Evolutionary conservation across 78 protist species (phyloP), one percentile per base, ranked within the genome.

Genomic region (Anaeramoeba flamelloides): DNA sequence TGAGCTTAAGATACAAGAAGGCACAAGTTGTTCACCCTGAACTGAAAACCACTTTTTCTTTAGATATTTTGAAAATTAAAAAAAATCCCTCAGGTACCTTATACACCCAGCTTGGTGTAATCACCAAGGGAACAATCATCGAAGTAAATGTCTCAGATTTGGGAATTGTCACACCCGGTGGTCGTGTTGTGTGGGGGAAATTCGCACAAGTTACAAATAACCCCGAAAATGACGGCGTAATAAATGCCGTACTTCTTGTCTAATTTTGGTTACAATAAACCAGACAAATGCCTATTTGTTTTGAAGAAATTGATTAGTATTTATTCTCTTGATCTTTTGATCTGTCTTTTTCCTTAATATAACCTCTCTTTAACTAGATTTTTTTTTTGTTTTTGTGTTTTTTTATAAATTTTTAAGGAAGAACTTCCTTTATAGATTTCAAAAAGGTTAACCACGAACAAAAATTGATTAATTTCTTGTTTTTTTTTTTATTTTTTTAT

Each of bases 1-100:
- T 88, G 77, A 98, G 89, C 26, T 79, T 97, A 32, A 91, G 99
- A 33, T 90, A 85, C 79, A 84, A 78, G 40, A 85, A 90, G 84
- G 97, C 98, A 1, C 93, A 98, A 83, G 99, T 98, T 2, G 94
- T 99, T 2, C 99, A 98, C 81, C 99, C 99, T 22, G 99, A 98
- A 79, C 89, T 98, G 33, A 85, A 92, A 53, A 78, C 95, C 2
- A 98, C 99, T 0, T 98, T 98, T 84, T 84, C 86, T 33, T 87
- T 98, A 30, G 96, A 94, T 31, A 94, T 98, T 34, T 36, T 98
- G 22, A 94, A 93, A 0, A 97, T 94, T 32, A 94, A 94, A 88
- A 95, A 94, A 93, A 96, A 96, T 79, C 99, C 81, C 0, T 39
- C 38, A 85, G 84, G 93, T 12, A 80, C 94, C 0, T 53, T 91